Percentiles rank a stretch among this genome's conserved stretches.
Conservation (phyloP, 306 rosid genomes). For the Delonix regia region DNA sequence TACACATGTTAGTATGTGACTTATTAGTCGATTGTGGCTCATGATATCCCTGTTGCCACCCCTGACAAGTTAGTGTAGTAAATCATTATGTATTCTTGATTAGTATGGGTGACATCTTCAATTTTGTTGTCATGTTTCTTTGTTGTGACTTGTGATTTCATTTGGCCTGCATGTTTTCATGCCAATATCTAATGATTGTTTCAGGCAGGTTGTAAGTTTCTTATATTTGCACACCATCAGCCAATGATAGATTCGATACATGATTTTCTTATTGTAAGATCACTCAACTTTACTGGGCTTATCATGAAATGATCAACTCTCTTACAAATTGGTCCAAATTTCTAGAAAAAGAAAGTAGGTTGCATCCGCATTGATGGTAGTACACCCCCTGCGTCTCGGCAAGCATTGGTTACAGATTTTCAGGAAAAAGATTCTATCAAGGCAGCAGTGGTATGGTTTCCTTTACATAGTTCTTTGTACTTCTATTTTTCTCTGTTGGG, state of each 20-base stretch:
- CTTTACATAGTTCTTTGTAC: constrained; percentile 27
- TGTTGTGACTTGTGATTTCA: constrained; percentile 11
- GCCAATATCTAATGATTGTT: constrained; percentile 34
- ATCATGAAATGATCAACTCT: constrained; percentile 40
- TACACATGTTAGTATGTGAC: background rate
- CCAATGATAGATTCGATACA: constrained; percentile 85
- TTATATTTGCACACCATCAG: constrained; percentile 92
- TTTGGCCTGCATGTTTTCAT: constrained; percentile 26
- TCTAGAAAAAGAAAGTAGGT: constrained; percentile 86
- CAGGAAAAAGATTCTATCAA: constrained; percentile 85
- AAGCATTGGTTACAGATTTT: constrained; percentile 78
- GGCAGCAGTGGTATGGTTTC: constrained; percentile 89
- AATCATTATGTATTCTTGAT: constrained; percentile 26
- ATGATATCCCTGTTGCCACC: background rate
- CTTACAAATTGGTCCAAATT: constrained; percentile 42
- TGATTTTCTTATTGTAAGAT: constrained; percentile 84
- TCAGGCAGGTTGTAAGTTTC: constrained; percentile 98
- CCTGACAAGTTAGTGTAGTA: background rate
- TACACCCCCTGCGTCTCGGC: constrained; percentile 77
- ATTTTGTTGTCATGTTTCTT: constrained; percentile 6
- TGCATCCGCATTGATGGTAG: constrained; percentile 93
- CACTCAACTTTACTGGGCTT: constrained; percentile 37
- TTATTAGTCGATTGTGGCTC: background rate
- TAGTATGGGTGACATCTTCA: constrained; percentile 3
- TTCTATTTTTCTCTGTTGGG: constrained; percentile 22